Conservation (phyloP, 2,329 filamentous ascomycete genomes). For the Aspergillus eucalypticola region DNA sequence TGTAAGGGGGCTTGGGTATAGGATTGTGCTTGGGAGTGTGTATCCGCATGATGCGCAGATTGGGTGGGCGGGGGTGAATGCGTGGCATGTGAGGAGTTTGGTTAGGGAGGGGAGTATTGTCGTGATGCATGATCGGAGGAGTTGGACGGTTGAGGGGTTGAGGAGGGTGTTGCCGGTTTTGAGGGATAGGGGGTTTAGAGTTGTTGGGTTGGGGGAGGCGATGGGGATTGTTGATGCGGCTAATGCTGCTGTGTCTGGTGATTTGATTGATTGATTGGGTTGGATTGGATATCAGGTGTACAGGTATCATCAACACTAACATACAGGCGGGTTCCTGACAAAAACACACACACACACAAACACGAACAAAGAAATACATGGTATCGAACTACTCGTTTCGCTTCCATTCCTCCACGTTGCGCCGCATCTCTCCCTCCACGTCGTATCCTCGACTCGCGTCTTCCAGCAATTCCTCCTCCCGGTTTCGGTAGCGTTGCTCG, state of each 20-base stretch:
- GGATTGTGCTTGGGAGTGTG: conserved; percentile 76
- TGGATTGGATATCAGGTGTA: conserved; percentile 1
- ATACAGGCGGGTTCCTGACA: conserved; percentile 9
- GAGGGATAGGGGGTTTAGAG: conserved; percentile 65
- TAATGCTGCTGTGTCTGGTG: too few relatives aligned
- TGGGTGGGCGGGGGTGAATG: conserved; percentile 67
- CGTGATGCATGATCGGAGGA: conserved; percentile 79
- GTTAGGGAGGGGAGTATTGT: conserved; percentile 74
- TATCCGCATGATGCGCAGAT: conserved; percentile 95
- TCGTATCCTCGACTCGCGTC: conserved; percentile 63
- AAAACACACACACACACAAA: neutral
- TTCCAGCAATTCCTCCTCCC: conserved; percentile 54
- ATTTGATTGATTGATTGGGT: neutral
- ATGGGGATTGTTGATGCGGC: conserved; percentile 39
- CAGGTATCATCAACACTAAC: conserved; percentile 5
- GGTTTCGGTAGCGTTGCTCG: conserved; percentile 60
- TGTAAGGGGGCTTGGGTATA: conserved; percentile 64
- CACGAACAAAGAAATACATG: neutral
- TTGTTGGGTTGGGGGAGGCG: conserved; percentile 71
- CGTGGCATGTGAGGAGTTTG: conserved; percentile 78
- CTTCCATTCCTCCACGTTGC: conserved; percentile 55
- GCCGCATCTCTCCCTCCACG: conserved; percentile 48
- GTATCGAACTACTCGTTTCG: conserved; percentile 47
- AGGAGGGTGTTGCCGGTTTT: conserved; percentile 70
- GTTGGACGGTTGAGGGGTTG: conserved; percentile 83